phyloP scores from a whole-genome alignment of 2,329 filamentous ascomycete species.

The Coleophoma crateriformis region DNA sequence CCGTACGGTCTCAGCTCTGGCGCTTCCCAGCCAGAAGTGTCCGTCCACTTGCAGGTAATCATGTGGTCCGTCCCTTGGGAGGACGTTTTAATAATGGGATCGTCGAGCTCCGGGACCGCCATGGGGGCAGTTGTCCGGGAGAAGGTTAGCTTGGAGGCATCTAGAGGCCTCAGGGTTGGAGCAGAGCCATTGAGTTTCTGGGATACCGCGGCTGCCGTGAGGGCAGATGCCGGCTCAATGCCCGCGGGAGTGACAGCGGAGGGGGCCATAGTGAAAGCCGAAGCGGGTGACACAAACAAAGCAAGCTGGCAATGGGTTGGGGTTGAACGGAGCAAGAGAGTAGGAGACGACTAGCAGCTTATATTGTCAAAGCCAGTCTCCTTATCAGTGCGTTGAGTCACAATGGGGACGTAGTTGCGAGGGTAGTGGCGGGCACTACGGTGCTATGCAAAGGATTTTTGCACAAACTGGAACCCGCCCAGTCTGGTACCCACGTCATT shows the following conservation, averaged over 20 bases:
- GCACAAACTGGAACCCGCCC: too few relatives aligned
- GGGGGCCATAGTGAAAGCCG: constrained; percentile 37
- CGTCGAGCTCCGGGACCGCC: constrained; percentile 43
- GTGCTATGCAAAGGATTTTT: too few relatives aligned
- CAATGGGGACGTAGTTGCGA: too few relatives aligned
- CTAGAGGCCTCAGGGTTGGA: constrained; percentile 36
- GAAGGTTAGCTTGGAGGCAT: constrained; percentile 57
- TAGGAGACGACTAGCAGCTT: too few relatives aligned
- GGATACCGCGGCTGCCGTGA: constrained; percentile 45
- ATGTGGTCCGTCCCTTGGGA: constrained; percentile 71
- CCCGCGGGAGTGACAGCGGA: constrained; percentile 33
- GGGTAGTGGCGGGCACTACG: too few relatives aligned
- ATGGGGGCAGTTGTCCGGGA: constrained; percentile 44
- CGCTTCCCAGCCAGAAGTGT: constrained; percentile 60
- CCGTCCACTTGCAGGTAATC: constrained; percentile 68
- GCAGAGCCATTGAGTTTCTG: constrained; percentile 57
- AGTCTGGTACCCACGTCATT: too few relatives aligned
- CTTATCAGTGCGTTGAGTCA: too few relatives aligned
- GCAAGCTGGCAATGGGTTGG: too few relatives aligned
- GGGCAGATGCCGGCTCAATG: constrained; percentile 41
- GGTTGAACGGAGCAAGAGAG: too few relatives aligned
- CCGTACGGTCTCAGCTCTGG: constrained; percentile 76
- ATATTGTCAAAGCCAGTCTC: too few relatives aligned
- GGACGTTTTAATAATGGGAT: constrained; percentile 23
- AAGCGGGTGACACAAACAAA: too few relatives aligned